Conservation (phyloP, 2,329 filamentous ascomycete species). For the Pseudogymnoascus sp. region DNA sequence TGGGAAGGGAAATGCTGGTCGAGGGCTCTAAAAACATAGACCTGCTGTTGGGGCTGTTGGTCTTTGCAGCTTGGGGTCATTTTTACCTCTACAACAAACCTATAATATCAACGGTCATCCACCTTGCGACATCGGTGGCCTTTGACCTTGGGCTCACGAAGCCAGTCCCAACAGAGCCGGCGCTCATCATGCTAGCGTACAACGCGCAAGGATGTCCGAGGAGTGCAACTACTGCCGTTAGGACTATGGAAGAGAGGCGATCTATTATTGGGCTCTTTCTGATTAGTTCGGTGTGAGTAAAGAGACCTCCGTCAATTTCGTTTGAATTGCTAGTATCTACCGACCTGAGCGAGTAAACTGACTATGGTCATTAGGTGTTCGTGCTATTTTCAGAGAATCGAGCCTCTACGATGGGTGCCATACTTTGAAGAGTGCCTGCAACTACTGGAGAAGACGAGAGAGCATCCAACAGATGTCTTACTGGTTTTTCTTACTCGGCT, state of each 20-base stretch:
- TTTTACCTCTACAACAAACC: constrained; percentile 4
- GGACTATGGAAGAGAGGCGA: constrained; percentile 14
- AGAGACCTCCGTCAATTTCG: neutral
- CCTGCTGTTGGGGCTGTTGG: neutral
- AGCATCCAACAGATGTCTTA: constrained; percentile 9
- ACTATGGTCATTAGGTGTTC: neutral
- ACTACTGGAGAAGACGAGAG: constrained; percentile 8
- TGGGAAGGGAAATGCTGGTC: neutral
- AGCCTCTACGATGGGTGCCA: constrained; percentile 12
- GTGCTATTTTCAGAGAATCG: constrained; percentile 12
- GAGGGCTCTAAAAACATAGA: neutral
- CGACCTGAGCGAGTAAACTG: neutral
- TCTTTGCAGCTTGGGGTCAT: neutral
- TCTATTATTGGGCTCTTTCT: constrained; percentile 9
- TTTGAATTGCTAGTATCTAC: neutral
- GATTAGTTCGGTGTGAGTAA: constrained; percentile 11
- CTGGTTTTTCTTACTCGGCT: constrained; percentile 2
- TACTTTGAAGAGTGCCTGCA: constrained; percentile 12
- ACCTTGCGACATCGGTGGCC: constrained; percentile 14
- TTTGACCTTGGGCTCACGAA: constrained; percentile 16
- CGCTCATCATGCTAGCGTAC: neutral
- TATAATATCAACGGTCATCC: constrained; percentile 4
- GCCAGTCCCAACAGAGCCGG: constrained; percentile 12
- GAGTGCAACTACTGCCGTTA: neutral
- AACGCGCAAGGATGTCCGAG: neutral